phyloP scores from a whole-genome alignment of 768 basidiomycete genomes.

The button mushroom (Agaricus bisporus) region DNA sequence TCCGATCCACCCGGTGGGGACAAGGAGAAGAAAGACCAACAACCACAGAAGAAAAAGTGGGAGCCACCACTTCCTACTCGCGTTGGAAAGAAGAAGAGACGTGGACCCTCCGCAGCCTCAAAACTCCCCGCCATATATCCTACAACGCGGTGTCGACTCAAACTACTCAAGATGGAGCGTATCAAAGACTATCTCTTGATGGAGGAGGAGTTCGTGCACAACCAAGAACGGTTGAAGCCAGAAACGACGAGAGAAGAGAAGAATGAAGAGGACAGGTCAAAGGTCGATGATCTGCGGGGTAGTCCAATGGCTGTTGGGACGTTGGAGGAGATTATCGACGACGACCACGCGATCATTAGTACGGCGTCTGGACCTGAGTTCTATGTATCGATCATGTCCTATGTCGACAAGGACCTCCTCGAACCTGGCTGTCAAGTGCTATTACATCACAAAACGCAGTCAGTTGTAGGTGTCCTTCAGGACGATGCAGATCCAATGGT shows the following conservation, averaged over 20 bases:
- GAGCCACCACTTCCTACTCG: slow-evolving; percentile 96
- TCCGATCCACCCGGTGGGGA: slow-evolving; percentile 23
- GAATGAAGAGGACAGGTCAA: slow-evolving; percentile 90
- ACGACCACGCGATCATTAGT: slow-evolving; percentile 98
- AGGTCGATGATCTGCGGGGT: slow-evolving; percentile 91
- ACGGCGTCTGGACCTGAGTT: slow-evolving; percentile 92
- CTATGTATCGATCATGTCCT: slow-evolving; percentile 96
- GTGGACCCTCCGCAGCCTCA: slow-evolving; percentile 85
- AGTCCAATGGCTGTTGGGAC: slow-evolving; percentile 98
- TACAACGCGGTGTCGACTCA: slow-evolving; percentile 91
- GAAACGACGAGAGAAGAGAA: slow-evolving; percentile 87
- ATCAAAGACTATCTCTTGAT: slow-evolving; percentile 97
- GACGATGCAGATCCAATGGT: slow-evolving; percentile 96
- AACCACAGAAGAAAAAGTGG: slow-evolving; percentile 88
- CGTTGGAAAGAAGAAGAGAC: slow-evolving; percentile 94
- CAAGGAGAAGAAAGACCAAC: slow-evolving; percentile 39
- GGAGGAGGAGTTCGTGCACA: slow-evolving; percentile 92
- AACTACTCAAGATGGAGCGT: slow-evolving; percentile 93
- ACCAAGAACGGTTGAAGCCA: slow-evolving; percentile 87
- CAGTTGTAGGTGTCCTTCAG: slow-evolving; percentile 91
- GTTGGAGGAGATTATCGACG: slow-evolving; percentile 96
- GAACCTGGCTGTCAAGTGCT: slow-evolving; percentile 96
- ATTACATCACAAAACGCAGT: slow-evolving; percentile 92
- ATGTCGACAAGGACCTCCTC: slow-evolving; percentile 95
- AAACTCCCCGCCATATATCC: slow-evolving; percentile 93